These are phyloP conservation scores for Pythium pyrilobum DNA, from an alignment of 352 stramenopile species.

Conservation along the genomic window DNA sequence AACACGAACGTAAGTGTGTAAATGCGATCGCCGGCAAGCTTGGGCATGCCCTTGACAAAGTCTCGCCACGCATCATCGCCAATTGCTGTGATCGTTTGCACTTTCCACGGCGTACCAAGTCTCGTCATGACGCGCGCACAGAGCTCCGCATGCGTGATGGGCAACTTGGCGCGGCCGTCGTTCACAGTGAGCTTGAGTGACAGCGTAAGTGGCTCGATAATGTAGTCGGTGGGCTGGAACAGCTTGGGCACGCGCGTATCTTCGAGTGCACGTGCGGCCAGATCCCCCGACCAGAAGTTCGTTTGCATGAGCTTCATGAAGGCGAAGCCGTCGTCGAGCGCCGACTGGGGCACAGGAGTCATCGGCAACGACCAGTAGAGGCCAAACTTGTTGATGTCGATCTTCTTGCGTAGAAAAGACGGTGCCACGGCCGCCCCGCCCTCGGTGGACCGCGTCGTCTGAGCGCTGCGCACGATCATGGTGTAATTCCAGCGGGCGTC, in stretches of 20 bases:
- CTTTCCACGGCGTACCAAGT: constrained; percentile 73
- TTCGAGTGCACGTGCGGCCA: constrained; percentile 8
- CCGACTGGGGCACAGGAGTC: constrained; percentile 30
- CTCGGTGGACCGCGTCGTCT: constrained; percentile 7
- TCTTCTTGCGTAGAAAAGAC: constrained; percentile 69
- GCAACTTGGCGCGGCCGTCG: constrained; percentile 69
- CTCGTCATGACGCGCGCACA: constrained; percentile 62
- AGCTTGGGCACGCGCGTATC: constrained; percentile 22
- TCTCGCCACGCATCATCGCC: constrained; percentile 60
- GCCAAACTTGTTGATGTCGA: constrained; percentile 77
- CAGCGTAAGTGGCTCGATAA: constrained; percentile 68
- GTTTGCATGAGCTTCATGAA: constrained; percentile 72
- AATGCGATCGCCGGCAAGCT: constrained; percentile 59
- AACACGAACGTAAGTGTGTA: constrained; percentile 86
- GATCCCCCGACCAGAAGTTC: constrained; percentile 36
- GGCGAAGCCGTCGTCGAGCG: constrained; percentile 43
- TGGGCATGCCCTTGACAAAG: constrained; percentile 68
- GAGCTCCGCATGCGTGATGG: constrained; percentile 73
- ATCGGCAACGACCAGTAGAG: constrained; percentile 74
- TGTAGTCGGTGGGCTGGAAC: constrained; percentile 50
- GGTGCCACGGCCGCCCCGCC: constrained; percentile 7
- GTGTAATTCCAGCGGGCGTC: constrained; percentile 82
- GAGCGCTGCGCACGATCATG: constrained; percentile 52
- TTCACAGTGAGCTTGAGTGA: constrained; percentile 82
- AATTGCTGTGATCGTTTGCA: constrained; percentile 71